A percentile compares a stretch with the other conserved stretches of the same genome.
These are phyloP conservation scores for Penicillium thymicola DNA, from an alignment of 2,329 filamentous ascomycete species.

Conservation along the genomic window DNA sequence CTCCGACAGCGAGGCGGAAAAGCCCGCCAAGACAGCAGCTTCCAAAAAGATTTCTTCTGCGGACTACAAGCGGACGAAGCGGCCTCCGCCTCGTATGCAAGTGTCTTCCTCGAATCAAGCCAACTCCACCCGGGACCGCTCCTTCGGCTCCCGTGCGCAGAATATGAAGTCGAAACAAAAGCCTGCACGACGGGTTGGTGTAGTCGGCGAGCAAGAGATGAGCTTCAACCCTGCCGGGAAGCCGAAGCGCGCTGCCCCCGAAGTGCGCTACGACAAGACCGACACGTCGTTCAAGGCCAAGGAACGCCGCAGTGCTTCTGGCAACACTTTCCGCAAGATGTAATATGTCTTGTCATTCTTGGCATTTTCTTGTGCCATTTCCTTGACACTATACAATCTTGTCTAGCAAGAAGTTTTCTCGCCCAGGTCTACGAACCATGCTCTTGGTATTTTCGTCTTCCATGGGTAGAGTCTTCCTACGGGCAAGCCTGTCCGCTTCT, in stretches of 20 bases:
- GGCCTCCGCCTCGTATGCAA: conserved; percentile 53
- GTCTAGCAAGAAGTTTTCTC: neutral
- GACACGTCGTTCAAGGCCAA: conserved; percentile 32
- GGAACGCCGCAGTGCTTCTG: conserved; percentile 49
- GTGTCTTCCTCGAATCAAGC: conserved; percentile 52
- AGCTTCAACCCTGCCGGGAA: conserved; percentile 57
- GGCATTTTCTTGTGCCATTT: neutral
- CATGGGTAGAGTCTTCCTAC: neutral
- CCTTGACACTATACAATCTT: neutral
- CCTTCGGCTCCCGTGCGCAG: conserved; percentile 57
- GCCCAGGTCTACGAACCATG: neutral
- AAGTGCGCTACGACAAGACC: conserved; percentile 19
- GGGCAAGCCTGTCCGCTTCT: neutral
- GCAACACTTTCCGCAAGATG: conserved; percentile 49
- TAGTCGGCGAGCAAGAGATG: conserved; percentile 54
- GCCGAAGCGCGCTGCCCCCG: conserved; percentile 30
- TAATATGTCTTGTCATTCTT: conserved; percentile 22
- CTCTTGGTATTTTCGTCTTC: neutral
- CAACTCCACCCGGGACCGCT: conserved; percentile 49
- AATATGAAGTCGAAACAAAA: conserved; percentile 40
- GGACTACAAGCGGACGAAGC: conserved; percentile 54
- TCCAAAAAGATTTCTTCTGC: conserved; percentile 51
- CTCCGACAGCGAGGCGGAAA: conserved; percentile 32
- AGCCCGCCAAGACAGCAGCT: conserved; percentile 28
- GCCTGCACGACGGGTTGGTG: conserved; percentile 31